Percentiles rank a stretch among this genome's conserved stretches.
Conservation (phyloP, 345 rosid species). For the Bruguiera parviflora region DNA sequence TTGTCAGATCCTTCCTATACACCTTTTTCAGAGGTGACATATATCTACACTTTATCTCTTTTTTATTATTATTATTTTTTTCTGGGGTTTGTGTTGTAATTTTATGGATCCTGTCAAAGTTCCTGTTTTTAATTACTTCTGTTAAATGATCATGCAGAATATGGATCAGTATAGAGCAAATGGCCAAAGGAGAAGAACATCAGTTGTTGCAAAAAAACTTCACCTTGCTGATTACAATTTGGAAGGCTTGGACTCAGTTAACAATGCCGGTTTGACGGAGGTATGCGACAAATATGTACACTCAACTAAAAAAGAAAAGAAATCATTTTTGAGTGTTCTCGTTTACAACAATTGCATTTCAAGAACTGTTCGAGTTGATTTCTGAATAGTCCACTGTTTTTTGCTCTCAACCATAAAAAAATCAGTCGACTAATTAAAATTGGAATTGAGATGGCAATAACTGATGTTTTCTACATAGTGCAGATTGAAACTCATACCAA, state of each 20-base stretch:
- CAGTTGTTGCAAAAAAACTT: constrained; percentile 36
- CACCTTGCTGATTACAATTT: constrained; percentile 34
- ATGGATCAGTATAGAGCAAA: constrained; percentile 36
- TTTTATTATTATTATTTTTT: neutral
- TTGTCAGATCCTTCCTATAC: constrained; percentile 56
- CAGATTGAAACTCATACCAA: constrained; percentile 52
- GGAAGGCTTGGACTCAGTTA: constrained; percentile 33
- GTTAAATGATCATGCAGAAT: constrained; percentile 31
- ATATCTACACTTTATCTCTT: neutral
- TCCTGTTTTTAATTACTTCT: neutral
- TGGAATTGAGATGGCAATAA: too few relatives aligned
- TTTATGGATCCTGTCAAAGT: neutral
- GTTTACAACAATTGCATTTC: neutral
- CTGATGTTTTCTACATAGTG: constrained; percentile 13
- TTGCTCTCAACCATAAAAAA: too few relatives aligned
- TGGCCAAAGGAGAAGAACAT: constrained; percentile 37
- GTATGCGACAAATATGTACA: constrained; percentile 20
- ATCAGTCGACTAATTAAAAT: too few relatives aligned
- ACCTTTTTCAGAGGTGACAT: constrained; percentile 51
- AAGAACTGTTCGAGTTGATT: neutral
- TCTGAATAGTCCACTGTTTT: neutral
- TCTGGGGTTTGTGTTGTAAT: neutral
- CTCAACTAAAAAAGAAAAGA: neutral
- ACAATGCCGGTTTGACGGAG: constrained; percentile 44
- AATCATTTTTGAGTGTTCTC: neutral